Evolutionary conservation across 2,329 filamentous ascomycete species (phyloP).

Genomic region (Penicillium sp.): DNA sequence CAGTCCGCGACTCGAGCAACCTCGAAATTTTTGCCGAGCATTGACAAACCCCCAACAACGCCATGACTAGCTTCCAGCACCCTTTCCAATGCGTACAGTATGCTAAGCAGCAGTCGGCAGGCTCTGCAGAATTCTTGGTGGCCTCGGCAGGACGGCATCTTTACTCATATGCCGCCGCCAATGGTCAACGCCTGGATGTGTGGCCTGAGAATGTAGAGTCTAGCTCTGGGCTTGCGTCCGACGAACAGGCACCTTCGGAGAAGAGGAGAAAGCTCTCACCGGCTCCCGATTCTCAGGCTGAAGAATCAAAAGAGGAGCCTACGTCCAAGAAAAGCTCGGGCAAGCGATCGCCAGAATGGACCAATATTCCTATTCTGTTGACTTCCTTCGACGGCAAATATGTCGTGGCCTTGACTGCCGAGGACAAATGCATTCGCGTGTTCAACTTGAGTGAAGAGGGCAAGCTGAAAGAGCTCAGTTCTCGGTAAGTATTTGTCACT

Average conservation of each 20-base stretch:
- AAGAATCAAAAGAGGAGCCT: constrained; percentile 26
- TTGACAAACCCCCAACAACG: constrained; percentile 8
- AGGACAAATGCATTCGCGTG: constrained; percentile 89
- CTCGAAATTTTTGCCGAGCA: constrained; percentile 18
- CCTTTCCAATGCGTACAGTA: constrained; percentile 69
- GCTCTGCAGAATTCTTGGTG: constrained; percentile 61
- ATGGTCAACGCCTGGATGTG: constrained; percentile 62
- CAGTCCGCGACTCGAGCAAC: neutral
- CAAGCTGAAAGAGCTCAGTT: constrained; percentile 68
- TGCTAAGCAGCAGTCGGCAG: constrained; percentile 31
- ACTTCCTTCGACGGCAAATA: constrained; percentile 68
- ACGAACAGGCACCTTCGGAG: constrained; percentile 43
- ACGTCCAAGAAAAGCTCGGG: constrained; percentile 3
- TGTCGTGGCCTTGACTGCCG: constrained; percentile 78
- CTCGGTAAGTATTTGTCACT: constrained; percentile 60
- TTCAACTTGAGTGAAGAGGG: constrained; percentile 70
- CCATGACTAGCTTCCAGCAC: constrained; percentile 43
- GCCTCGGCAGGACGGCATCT: constrained; percentile 75
- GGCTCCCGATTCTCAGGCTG: constrained; percentile 24
- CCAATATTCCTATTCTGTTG: constrained; percentile 71
- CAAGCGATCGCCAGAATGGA: constrained; percentile 33
- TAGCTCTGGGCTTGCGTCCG: constrained; percentile 30
- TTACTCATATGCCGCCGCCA: constrained; percentile 66
- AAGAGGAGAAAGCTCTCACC: constrained; percentile 50
- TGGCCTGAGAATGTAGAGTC: constrained; percentile 56